A percentile compares a stretch with the other conserved stretches of the same genome.
phyloP scores from a whole-genome alignment of 2,329 filamentous ascomycete genomes.

The Clarireedia monteithiana region DNA sequence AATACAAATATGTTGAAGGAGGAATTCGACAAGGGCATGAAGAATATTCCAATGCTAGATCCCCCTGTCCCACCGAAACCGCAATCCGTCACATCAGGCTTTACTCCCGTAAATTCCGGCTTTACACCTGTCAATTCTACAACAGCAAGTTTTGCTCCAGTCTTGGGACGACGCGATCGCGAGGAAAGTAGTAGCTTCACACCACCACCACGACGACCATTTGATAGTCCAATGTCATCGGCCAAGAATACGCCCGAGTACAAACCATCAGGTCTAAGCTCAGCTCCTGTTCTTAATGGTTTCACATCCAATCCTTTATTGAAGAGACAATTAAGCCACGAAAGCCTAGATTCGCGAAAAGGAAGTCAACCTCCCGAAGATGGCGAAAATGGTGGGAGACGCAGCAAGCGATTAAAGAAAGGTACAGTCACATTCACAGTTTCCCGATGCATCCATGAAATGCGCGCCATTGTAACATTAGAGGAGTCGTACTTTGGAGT shows the following conservation, averaged over 20 bases:
- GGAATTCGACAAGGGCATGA: conserved; percentile 28
- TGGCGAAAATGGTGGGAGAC: conserved; percentile 59
- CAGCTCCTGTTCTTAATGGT: conserved; percentile 45
- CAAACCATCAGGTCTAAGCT: conserved; percentile 45
- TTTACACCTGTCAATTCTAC: conserved; percentile 45
- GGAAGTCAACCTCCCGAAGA: conserved; percentile 33
- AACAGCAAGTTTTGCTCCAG: background rate
- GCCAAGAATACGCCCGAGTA: conserved; percentile 59
- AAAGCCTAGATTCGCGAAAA: conserved; percentile 33
- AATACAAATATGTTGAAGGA: conserved; percentile 43
- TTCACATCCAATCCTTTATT: conserved; percentile 44
- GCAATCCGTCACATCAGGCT: conserved; percentile 25
- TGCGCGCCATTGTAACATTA: conserved; percentile 1
- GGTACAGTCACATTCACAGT: conserved; percentile 40
- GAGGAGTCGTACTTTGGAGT: conserved; percentile 2
- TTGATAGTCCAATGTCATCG: conserved; percentile 55
- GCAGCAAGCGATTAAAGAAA: conserved; percentile 91
- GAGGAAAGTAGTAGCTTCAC: conserved; percentile 49
- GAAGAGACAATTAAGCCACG: conserved; percentile 69
- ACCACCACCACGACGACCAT: conserved; percentile 38
- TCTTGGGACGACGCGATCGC: conserved; percentile 39
- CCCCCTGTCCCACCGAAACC: conserved; percentile 22
- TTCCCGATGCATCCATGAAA: background rate
- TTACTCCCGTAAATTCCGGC: conserved; percentile 37
- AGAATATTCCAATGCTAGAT: conserved; percentile 29